Base-by-base conservation (phyloP, 2,329 filamentous ascomycete genomes). In the Orbilia oligospora region DNA sequence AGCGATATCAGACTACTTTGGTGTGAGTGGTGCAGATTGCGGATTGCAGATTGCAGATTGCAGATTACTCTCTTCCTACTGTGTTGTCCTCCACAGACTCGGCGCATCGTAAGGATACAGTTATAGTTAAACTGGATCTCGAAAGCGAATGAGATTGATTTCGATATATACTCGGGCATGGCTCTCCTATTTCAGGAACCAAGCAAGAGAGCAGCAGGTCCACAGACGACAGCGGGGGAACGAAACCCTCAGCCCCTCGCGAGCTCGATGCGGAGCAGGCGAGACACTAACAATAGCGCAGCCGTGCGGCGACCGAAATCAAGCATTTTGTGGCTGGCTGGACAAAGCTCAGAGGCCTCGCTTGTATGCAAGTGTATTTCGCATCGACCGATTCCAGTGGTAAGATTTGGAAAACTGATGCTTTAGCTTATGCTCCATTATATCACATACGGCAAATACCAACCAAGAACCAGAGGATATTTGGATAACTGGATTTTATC, bases 21-120 rank as follows among this genome's bases (percentile, higher is more conserved):
- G 22, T 72, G 27, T 69, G 41, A 77, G 44, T 44, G 49, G 27
- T 18, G 41, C 30, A 46, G 61, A 49, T 49, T 38, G 53, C n/a
- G n/a, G n/a, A n/a, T n/a, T n/a, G n/a, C n/a, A n/a, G n/a, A n/a
- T n/a, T n/a, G n/a, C n/a, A n/a, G n/a, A n/a, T n/a, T 18, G 41
- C 30, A 46, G 61, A 49, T 49, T 38, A 51, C 33, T 56, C 68
- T 55, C 22, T 78, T 69, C 68, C 68, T 56, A 58, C 53, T 70
- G 75, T 64, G 46, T 44, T 72, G 44, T 55, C 58, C 48, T 38
- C 63, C 27, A 44, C 66, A 46, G 44, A 63, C 63, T 61, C 30
- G 73, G 63, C 58, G 75, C 68, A 78, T 78, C 61, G 61, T 77
- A 36, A 61, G 66, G 56, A 58, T 51, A 46, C 53, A n/a, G 44